These are phyloP conservation scores for Parsonsia alboflavescens DNA, from an alignment of 257 asterid genomes.

Conservation along the genomic window DNA sequence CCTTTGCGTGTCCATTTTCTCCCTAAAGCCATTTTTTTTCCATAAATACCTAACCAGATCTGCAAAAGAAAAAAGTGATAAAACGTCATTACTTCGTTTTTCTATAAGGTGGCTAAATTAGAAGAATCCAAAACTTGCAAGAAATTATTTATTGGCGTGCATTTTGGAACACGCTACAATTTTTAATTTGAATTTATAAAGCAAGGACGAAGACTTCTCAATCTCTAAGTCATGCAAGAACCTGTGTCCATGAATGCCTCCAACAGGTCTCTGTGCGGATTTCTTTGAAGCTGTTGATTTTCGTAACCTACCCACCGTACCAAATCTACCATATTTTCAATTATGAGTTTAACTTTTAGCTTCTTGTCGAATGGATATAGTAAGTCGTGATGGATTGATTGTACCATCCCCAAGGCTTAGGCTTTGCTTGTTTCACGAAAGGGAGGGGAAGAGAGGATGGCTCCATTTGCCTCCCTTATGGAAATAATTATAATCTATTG, in stretches of 20 bases:
- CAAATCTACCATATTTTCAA: background rate
- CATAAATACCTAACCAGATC: slow-evolving; percentile 33
- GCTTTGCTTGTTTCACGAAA: too few relatives aligned
- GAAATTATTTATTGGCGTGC: slow-evolving; percentile 26
- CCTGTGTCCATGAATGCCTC: too few relatives aligned
- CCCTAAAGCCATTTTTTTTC: slow-evolving; percentile 24
- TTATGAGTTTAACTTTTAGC: background rate
- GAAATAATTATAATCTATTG: too few relatives aligned
- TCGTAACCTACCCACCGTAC: background rate
- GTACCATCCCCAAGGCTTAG: too few relatives aligned
- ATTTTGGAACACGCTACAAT: slow-evolving; percentile 29
- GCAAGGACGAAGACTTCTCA: background rate
- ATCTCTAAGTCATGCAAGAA: too few relatives aligned
- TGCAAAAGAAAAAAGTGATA: slow-evolving; percentile 21
- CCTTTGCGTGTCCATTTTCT: slow-evolving; percentile 19
- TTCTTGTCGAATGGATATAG: background rate
- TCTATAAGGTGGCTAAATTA: background rate
- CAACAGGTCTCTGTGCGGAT: background rate
- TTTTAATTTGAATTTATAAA: slow-evolving; percentile 9
- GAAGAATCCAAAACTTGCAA: slow-evolving; percentile 4
- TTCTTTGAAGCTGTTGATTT: background rate
- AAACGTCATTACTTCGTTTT: slow-evolving; percentile 5
- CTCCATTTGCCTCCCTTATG: too few relatives aligned
- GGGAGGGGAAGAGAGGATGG: too few relatives aligned
- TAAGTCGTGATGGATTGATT: background rate